Base-by-base conservation (phyloP, 257 asterid genomes). In the Lavandula angustifolia region DNA sequence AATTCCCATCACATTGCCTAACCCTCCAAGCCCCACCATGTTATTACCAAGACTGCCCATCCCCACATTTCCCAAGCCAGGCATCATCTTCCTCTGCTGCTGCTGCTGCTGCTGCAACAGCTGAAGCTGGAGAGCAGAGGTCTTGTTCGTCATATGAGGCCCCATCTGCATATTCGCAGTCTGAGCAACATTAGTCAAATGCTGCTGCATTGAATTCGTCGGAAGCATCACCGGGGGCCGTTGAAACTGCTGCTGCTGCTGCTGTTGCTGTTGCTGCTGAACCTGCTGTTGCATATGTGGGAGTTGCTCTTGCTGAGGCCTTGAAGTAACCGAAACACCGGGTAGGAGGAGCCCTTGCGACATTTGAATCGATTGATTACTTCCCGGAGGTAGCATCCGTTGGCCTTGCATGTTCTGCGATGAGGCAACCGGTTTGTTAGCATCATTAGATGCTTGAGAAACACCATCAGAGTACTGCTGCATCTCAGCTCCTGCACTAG, bases 71-170 rank as follows among this genome's bases (percentile, higher is more conserved):
- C 95, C 95, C 47, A 87, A 77, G 48, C 94, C 76, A 47, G 80
- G 63, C 87, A 94, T 82, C 84, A 87, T 84, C 66, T 84, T 94
- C 72, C 95, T 87, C 84, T 85, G 96, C 79, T 79, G 87, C 12
- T 56, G 64, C 2, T 66, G 90, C 38, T 78, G 89, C 7, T 85
- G 95, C 13, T 84, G 95, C 54, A 84, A 57, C 64, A 91, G 13
- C 78, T 88, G 95, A 70, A 85, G 85, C 64, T 85, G 97, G 68
- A 82, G 67, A 33, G 83, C 54, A 0, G 92, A 56, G 16, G 68
- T 54, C 51, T 84, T 92, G 78, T 66, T 87, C 27, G 73, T 69
- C 85, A 85, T 76, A 60, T 81, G 88, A 68, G 79, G 64, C 44
- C 89, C 80, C 75, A 81, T 43, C 68, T 85, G 95, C 80, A 81